Evolutionary conservation across 305 asterid species (phyloP), one percentile per base, ranked within the genome.

Genomic region (Fraxinus nigra): DNA sequence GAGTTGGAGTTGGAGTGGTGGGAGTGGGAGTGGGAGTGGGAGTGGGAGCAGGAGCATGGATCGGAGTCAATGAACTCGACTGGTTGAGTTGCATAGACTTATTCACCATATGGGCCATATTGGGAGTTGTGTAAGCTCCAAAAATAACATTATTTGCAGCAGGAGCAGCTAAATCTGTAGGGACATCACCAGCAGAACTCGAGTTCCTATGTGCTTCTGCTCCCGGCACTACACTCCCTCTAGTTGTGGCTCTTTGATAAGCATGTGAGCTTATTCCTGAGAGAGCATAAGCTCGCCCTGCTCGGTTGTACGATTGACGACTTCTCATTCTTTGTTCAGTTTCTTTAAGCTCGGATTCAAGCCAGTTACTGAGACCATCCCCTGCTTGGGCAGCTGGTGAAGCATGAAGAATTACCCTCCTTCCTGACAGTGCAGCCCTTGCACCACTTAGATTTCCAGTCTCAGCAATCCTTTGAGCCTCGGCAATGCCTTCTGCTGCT

Each of bases 391-490:
- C 88, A 7, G 88, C 56, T 0, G 76, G 82, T 0, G 87, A 72
- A 11, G 10, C 61, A 33, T 59, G 40, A 13, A 90, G 61, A 4
- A 3, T 30, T 0, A 5, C 35, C 38, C 89, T 84, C 80, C 83
- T 72, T 72, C 78, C 20, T 0, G 80, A 83, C 3, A 90, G 78
- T 24, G 84, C 56, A 2, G 69, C 65, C 6, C n/a, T 76, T 30
- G 92, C 91, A 0, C 81, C 89, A 0, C 0, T 6, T 4, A 84
- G 59, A 35, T 89, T 72, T 1, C 91, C 92, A 3, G 14, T 37
- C 56, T 89, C 92, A 0, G 92, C 92, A 84, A 88, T 83, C 73
- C 77, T 74, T 35, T 84, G 92, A 77, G 92, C 92, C 61, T 81
- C 73, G 20, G 79, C 32, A 16, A 88, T 88, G 85, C 85, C 54